These are phyloP conservation scores for Suillus subalutaceus DNA, from an alignment of 768 basidiomycete species.

Conservation along the genomic window DNA sequence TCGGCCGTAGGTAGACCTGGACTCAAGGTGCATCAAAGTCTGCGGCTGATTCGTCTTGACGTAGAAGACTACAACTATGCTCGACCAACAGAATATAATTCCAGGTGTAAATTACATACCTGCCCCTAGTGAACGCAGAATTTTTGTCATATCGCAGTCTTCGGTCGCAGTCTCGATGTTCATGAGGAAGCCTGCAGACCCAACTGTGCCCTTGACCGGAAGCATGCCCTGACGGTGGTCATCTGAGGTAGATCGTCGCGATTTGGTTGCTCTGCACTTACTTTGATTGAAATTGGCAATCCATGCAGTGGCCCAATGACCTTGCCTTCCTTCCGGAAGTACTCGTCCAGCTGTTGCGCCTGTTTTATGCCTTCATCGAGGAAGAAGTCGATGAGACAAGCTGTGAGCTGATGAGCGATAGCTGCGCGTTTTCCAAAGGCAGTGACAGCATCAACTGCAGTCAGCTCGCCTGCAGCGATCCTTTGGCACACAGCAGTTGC, in stretches of 20 bases:
- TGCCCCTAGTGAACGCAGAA: slow-evolving; percentile 46
- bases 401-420: slow-evolving; percentile 50
- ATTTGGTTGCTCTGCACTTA: slow-evolving; percentile 13
- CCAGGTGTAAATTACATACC: slow-evolving; percentile 24
- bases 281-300: slow-evolving; percentile 44
- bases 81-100: slow-evolving; percentile 11
- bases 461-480: slow-evolving; percentile 33
- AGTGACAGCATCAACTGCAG: slow-evolving; percentile 41
- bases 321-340: slow-evolving; percentile 39
- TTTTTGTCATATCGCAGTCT: slow-evolving; percentile 33
- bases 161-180: slow-evolving; percentile 28
- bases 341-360: slow-evolving; percentile 45
- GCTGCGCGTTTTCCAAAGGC: slow-evolving; percentile 55
- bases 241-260: neutral
- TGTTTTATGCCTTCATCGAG: slow-evolving; percentile 43
- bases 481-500: slow-evolving; percentile 35
- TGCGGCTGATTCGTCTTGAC: slow-evolving; percentile 49
- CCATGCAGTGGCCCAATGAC: slow-evolving; percentile 48
- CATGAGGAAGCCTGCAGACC: slow-evolving; percentile 38
- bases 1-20: slow-evolving; percentile 36
- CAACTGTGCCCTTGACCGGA: slow-evolving; percentile 43
- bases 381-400: slow-evolving; percentile 47
- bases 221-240: slow-evolving; percentile 37
- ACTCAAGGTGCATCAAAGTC: slow-evolving; percentile 43
- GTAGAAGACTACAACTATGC: slow-evolving; percentile 38